Base-by-base conservation (phyloP, 108 stramenopile genomes). In the Skeletonema potamos region DNA sequence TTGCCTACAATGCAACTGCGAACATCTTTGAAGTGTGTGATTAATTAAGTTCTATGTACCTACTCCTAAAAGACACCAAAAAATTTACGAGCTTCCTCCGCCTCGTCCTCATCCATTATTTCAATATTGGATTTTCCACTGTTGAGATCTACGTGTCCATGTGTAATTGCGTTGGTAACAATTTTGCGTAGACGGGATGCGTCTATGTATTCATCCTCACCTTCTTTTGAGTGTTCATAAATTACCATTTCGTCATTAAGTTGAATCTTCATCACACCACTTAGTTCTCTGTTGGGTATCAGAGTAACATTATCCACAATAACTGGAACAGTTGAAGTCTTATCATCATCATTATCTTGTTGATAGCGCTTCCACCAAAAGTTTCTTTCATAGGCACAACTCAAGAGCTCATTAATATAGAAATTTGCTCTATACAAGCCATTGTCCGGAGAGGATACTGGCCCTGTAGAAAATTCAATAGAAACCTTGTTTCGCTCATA, bases 41-140 rank as follows among this genome's bases (percentile, higher is more conserved):
- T n/a, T n/a, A n/a, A n/a, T n/a, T n/a, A n/a, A n/a, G n/a, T n/a
- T n/a, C n/a, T n/a, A n/a, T n/a, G n/a, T n/a, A n/a, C n/a, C 34
- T 41, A 10, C 15, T 41, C 58, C 59, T 73, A 89, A 65, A 84
- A 46, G 13, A 89, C 89, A 22, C 89, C 89, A 74, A 87, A 89
- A 41, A 37, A 86, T 20, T 64, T 73, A 13, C 89, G 59, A 22
- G 82, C 74, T 56, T 85, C 81, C 46, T 66, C 83, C 8, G 85
- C 86, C 27, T 85, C 89, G 12, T 89, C 89, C 8, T 87, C 89
- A 71, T 84, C 82, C 84, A 89, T 84, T 27, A 66, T 15, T 13
- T 76, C 74, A 27, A 71, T 59, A 34, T 6, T 26, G 6, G 13
- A 26, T 9, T 63, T 74, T 3, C 41, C 75, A 4, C 22, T 15